These are phyloP conservation scores for Plasmopara muralis DNA, from an alignment of 352 stramenopile species.

Conservation along the genomic window DNA sequence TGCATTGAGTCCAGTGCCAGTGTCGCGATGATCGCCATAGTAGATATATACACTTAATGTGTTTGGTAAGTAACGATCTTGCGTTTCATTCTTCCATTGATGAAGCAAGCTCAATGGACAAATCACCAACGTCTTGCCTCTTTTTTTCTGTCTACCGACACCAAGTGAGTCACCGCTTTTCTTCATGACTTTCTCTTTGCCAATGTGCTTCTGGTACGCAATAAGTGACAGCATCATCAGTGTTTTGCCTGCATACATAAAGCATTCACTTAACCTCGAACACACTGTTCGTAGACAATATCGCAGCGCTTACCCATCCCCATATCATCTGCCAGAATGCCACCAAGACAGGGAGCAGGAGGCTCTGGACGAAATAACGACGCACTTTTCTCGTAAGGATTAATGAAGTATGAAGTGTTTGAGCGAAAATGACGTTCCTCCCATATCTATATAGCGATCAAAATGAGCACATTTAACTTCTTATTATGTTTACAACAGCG, in stretches of 20 bases:
- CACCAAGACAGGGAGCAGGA: slow-evolving; percentile 57
- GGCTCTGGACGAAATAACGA: slow-evolving; percentile 50
- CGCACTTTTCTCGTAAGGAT: slow-evolving; percentile 71
- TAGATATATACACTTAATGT: slow-evolving; percentile 56
- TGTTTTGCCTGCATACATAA: slow-evolving; percentile 46
- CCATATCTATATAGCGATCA: slow-evolving; percentile 46
- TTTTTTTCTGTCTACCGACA: slow-evolving; percentile 6
- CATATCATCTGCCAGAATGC: slow-evolving; percentile 89
- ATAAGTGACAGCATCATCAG: slow-evolving; percentile 75
- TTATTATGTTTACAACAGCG: too few relatives aligned
- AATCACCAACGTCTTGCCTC: slow-evolving; percentile 71
- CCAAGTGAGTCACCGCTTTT: slow-evolving; percentile 2
- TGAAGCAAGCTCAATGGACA: slow-evolving; percentile 84
- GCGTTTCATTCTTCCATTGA: slow-evolving; percentile 83
- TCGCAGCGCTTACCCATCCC: slow-evolving; percentile 64
- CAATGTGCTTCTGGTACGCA: slow-evolving; percentile 46
- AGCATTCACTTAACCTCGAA: neutral
- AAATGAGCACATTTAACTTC: too few relatives aligned
- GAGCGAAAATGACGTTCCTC: slow-evolving; percentile 47
- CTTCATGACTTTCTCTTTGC: slow-evolving; percentile 5
- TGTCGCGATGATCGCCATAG: slow-evolving; percentile 62
- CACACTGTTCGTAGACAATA: neutral
- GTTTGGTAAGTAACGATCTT: slow-evolving; percentile 49
- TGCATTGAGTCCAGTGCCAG: slow-evolving; percentile 2
- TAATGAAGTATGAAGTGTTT: slow-evolving; percentile 67